These are phyloP conservation scores for Globisporangium radiosum DNA, from an alignment of 352 stramenopile species.

Conservation along the genomic window DNA sequence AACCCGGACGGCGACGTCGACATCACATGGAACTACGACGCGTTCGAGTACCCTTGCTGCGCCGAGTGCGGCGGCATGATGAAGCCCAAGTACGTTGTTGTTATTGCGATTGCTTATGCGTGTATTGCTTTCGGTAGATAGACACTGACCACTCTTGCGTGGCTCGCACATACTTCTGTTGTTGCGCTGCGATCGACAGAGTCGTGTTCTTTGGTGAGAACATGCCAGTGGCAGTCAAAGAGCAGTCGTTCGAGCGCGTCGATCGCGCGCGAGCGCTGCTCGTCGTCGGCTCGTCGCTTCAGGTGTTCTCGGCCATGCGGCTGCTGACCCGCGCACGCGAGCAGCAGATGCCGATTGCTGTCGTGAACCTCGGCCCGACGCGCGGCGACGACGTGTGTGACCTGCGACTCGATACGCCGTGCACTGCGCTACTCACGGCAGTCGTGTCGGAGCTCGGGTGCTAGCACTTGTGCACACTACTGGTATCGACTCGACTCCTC, in stretches of 20 bases:
- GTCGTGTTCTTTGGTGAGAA: constrained; percentile 98
- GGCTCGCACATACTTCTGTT: background rate
- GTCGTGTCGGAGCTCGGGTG: constrained; percentile 19
- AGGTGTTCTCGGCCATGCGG: constrained; percentile 93
- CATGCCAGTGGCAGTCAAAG: constrained; percentile 80
- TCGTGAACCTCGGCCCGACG: constrained; percentile 87
- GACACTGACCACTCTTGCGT: background rate
- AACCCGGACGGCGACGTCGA: constrained; percentile 94
- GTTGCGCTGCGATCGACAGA: constrained; percentile 11
- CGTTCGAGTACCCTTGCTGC: constrained; percentile 78
- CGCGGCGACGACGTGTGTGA: constrained; percentile 76
- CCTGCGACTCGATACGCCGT: constrained; percentile 63
- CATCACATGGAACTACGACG: constrained; percentile 77
- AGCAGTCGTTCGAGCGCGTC: constrained; percentile 60
- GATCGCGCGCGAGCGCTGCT: constrained; percentile 84
- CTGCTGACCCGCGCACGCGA: constrained; percentile 78
- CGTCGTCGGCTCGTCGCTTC: constrained; percentile 91
- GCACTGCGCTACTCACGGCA: constrained; percentile 41
- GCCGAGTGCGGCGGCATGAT: constrained; percentile 68
- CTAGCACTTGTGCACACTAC: background rate
- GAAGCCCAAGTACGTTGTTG: constrained; percentile 53
- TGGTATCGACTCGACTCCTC: background rate
- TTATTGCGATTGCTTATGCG: background rate
- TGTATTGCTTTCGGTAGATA: too few species aligned
- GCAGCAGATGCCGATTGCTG: constrained; percentile 62